Evolutionary conservation across 306 rosid species (phyloP), one percentile per base, ranked within the genome.

Genomic region (Cicer cuneatum): DNA sequence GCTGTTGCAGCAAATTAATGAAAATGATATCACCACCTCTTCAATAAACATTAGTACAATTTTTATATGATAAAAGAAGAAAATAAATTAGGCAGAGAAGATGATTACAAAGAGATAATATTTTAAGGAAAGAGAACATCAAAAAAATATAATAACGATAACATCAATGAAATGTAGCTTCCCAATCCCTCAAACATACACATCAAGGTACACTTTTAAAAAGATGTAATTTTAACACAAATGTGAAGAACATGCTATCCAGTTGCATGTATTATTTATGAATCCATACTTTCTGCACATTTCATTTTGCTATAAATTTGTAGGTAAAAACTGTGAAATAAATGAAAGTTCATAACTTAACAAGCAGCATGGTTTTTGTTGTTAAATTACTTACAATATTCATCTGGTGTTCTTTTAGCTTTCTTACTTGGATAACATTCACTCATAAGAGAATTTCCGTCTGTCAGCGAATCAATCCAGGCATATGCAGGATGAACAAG

Each of bases 401-500:
- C 89, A 53, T 85, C 89, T 14, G 49, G 76, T 48, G 86, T 81
- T 80, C 84, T 80, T 86, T 66, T 91, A 74, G 87, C 96, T 84
- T 86, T 94, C 87, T 94, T 87, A 78, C 77, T 85, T 8, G 93
- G 98, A 80, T 85, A 87, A 62, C 86, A 85, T 82, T 82, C 86
- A 4, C 76, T 76, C 41, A 54, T 81, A 75, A 76, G 84, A 77
- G 84, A 66, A 76, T 80, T 83, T 76, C 81, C 86, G 33, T 89
- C 96, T 19, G 79, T 77, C 52, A 75, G 83, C 73, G 82, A 83
- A 86, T 88, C 98, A 80, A 94, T 87, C 93, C 96, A 94, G 24
- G 95, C 90, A 84, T 82, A 87, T 52, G 88, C 87, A 69, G 96
- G 96, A 73, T 83, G 97, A 83, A 87, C 96, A 83, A 94, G 98